These are phyloP conservation scores for Suhomyces prunicola DNA, from an alignment of 805 yeast genomes.

Conservation along the genomic window DNA sequence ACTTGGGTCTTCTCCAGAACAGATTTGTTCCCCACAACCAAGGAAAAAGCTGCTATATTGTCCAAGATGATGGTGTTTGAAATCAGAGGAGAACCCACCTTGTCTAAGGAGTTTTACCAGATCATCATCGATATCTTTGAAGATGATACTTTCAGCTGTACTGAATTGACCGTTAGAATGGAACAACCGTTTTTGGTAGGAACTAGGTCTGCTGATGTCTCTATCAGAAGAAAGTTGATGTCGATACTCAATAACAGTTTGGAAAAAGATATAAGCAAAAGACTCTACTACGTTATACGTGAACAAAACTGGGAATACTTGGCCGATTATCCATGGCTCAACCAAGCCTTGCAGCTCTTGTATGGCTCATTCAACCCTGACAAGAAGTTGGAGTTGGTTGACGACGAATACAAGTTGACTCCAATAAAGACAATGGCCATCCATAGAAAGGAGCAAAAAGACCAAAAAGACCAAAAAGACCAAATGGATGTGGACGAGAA, in stretches of 20 bases:
- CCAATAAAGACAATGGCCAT: slow-evolving; percentile 41
- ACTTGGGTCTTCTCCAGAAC: slow-evolving; percentile 84
- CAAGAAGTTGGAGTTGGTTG: slow-evolving; percentile 43
- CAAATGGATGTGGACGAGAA: neutral
- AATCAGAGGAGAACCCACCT: slow-evolving; percentile 75
- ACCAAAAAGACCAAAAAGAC: slow-evolving; percentile 3
- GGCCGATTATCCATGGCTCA: slow-evolving; percentile 91
- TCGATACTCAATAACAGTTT: slow-evolving; percentile 71
- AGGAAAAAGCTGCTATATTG: slow-evolving; percentile 92
- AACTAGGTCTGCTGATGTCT: slow-evolving; percentile 75
- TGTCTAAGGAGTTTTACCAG: slow-evolving; percentile 75
- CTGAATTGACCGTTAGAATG: slow-evolving; percentile 90
- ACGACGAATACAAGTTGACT: slow-evolving; percentile 52
- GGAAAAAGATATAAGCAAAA: slow-evolving; percentile 71
- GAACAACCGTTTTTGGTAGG: slow-evolving; percentile 97
- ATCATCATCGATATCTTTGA: slow-evolving; percentile 86
- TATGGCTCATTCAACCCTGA: slow-evolving; percentile 70
- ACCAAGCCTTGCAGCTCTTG: slow-evolving; percentile 84
- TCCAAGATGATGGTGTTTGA: slow-evolving; percentile 94
- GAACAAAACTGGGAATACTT: slow-evolving; percentile 97
- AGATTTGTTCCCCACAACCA: slow-evolving; percentile 88
- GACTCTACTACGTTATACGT: slow-evolving; percentile 81
- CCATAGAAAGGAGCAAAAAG: slow-evolving; percentile 8
- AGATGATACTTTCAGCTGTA: slow-evolving; percentile 68
- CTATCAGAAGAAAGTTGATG: slow-evolving; percentile 76